These are phyloP conservation scores for Setaria italica DNA, from an alignment of 202 grass and related monocot species.

Conservation along the genomic window DNA sequence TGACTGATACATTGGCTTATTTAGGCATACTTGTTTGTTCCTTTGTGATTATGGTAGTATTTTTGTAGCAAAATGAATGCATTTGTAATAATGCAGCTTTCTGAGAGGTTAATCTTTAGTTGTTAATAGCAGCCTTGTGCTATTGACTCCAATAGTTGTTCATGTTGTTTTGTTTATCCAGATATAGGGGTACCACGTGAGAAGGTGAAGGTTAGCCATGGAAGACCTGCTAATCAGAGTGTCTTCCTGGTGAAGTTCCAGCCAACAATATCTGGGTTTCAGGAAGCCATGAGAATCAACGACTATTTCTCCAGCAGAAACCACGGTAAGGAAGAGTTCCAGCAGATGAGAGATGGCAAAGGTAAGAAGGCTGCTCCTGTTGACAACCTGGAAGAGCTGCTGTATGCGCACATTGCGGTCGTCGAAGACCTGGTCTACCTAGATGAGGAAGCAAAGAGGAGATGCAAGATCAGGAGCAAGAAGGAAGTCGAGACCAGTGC, in stretches of 20 bases:
- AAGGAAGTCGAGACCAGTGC: conserved; percentile 66
- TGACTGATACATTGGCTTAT: background rate
- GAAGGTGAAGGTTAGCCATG: conserved; percentile 60
- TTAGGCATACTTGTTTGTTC: background rate
- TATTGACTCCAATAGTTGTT: background rate
- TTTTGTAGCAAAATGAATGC: conserved; percentile 27
- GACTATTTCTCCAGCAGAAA: conserved; percentile 57
- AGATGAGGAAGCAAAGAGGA: conserved; percentile 65
- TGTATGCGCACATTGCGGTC: conserved; percentile 68
- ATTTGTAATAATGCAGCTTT: background rate
- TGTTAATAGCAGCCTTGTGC: no score
- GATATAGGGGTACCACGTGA: conserved; percentile 60
- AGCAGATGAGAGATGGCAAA: conserved; percentile 47
- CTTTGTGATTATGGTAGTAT: background rate
- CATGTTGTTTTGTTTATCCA: conserved; percentile 45
- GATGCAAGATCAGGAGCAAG: conserved; percentile 77
- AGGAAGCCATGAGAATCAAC: conserved; percentile 70
- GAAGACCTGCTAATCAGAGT: conserved; percentile 59
- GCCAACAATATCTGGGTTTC: conserved; percentile 79
- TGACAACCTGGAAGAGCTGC: conserved; percentile 55
- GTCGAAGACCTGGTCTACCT: conserved; percentile 72
- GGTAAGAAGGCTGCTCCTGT: conserved; percentile 41
- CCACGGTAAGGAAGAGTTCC: conserved; percentile 71
- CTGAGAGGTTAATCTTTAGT: background rate
- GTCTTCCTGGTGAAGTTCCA: conserved; percentile 72